Evolutionary conservation across 345 rosid species (phyloP), one percentile per base, ranked within the genome.

Genomic region (Lumnitzera racemosa): DNA sequence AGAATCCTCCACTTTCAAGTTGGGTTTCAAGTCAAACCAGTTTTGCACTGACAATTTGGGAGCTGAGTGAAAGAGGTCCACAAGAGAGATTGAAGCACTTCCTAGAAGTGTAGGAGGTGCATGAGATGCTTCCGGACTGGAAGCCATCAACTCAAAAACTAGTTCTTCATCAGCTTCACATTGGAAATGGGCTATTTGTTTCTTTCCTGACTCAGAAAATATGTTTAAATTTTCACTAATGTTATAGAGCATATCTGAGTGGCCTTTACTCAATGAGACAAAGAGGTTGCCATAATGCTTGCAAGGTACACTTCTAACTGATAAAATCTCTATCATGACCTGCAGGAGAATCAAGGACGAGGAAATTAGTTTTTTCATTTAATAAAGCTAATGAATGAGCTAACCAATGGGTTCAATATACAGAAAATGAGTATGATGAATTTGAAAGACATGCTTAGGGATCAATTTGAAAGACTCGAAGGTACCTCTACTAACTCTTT

Each of bases 241-340:
- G 66, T 81, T 74, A 61, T 77, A 79, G 73, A 78, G 69, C 36
- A 62, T 57, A 80, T 85, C 97, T 23, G 81, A 83, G 43, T 80
- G 79, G 5, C 76, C 79, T 81, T 83, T 87, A 55, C 84, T 82
- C 23, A 82, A 70, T 58, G 66, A 27, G 56, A 90, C 87, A 76
- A 70, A 72, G 59, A 82, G 80, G 46, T 62, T 75, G 63, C 89
- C 97, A 67, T 67, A 79, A 16, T 76, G 81, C n/a, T 57, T 73
- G 10, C 79, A 81, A 12, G 89, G 80, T 63, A 90, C 69, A 76
- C 78, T 80, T 60, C 82, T 82, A 23, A 83, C 68, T 12, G 67
- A 90, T 65, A 88, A 83, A 70, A 88, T 74, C 89, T 72, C 86
- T 80, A 78, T 46, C 61, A 79, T 24, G 49, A 81, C 87, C 87